phyloP scores from a whole-genome alignment of 1,139 yeast species.

The Dujonia santamariae region DNA sequence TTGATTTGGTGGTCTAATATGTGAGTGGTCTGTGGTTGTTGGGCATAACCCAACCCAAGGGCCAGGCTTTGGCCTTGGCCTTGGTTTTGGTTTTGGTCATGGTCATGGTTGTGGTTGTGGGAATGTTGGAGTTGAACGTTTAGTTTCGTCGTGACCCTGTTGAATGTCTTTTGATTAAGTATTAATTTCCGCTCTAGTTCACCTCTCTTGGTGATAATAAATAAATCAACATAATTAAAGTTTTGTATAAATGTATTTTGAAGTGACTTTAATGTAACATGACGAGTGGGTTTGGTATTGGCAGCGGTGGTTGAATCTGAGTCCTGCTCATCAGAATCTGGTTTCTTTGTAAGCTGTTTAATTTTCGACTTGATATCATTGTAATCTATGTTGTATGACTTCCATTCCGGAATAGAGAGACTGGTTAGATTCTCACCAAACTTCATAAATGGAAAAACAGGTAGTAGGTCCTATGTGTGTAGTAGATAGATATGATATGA shows the following conservation, averaged over 20 bases:
- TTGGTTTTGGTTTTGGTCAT: neutral
- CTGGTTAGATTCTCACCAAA: conserved; percentile 75
- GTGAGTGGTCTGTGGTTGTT: neutral
- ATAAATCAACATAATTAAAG: conserved; percentile 54
- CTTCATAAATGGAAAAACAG: too few relatives aligned
- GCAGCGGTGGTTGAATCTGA: conserved; percentile 4
- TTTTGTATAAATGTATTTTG: conserved; percentile 40
- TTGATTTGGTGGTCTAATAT: conserved; percentile 15
- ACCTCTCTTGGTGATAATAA: conserved; percentile 63
- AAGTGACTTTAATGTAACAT: conserved; percentile 18
- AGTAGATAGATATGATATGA: too few relatives aligned
- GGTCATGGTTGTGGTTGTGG: too few relatives aligned
- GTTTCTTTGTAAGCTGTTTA: conserved; percentile 38
- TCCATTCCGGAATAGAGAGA: conserved; percentile 88
- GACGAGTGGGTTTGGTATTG: conserved; percentile 13
- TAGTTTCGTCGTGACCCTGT: too few relatives aligned
- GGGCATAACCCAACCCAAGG: conserved; percentile 1
- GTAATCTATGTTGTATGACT: conserved; percentile 76
- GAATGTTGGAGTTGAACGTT: too few relatives aligned
- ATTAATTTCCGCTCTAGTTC: conserved; percentile 44
- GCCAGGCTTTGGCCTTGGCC: conserved; percentile 1
- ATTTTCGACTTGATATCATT: conserved; percentile 68
- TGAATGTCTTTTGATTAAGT: conserved; percentile 9
- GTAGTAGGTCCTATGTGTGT: too few relatives aligned
- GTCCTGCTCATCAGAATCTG: conserved; percentile 4